Evolutionary conservation across 192 early-diverging fungal genomes (phyloP).

Genomic region (Podila epicladia): DNA sequence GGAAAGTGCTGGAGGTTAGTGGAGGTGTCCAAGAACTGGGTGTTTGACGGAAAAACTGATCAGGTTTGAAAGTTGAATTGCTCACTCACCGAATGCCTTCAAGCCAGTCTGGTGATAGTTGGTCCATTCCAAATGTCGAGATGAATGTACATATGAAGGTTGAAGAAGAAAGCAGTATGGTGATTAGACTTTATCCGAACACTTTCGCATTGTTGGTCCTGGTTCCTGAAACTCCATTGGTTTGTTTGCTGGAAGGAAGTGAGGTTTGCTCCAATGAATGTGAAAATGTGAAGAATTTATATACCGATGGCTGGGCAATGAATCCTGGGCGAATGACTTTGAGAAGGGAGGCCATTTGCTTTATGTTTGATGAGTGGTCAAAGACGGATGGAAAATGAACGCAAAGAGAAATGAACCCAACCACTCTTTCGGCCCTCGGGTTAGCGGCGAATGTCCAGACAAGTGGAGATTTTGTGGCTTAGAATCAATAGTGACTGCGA

Average conservation of each 20-base stretch:
- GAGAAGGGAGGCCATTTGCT: conserved; percentile 34
- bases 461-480: too few relatives aligned
- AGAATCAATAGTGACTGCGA: too few relatives aligned
- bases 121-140: background rate
- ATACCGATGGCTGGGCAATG: conserved; percentile 39
- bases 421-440: too few relatives aligned
- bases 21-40: background rate
- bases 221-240: background rate
- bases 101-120: conserved; percentile 8
- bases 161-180: background rate
- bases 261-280: background rate
- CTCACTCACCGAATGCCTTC: conserved; percentile 28
- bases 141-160: background rate
- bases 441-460: too few relatives aligned
- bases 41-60: background rate
- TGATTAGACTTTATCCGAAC: background rate
- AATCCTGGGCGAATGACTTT: conserved; percentile 34
- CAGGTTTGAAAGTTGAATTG: background rate
- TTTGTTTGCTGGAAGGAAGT: background rate
- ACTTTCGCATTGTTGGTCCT: background rate
- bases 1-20: background rate
- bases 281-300: background rate
- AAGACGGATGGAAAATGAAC: background rate
- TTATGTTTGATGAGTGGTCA: too few relatives aligned
- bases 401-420: too few relatives aligned